phyloP scores from a whole-genome alignment of 2,329 filamentous ascomycete species.

The Stemphylium lycopersici region DNA sequence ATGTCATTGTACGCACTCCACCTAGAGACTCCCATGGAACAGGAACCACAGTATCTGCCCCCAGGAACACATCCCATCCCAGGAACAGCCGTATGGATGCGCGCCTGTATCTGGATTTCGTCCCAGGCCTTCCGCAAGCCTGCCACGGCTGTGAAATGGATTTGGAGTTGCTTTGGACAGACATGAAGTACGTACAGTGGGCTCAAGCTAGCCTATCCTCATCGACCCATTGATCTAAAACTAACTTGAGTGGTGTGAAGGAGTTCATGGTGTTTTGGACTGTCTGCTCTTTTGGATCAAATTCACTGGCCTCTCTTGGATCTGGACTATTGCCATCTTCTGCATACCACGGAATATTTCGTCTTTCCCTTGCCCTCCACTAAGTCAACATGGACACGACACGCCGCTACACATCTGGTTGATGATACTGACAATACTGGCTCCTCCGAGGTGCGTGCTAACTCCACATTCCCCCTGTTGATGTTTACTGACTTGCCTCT shows the following conservation, averaged over 20 bases:
- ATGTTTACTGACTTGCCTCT: constrained; percentile 18
- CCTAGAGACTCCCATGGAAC: neutral
- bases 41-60: neutral
- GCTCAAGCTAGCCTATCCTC: constrained; percentile 34
- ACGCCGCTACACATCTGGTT: neutral
- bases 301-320: constrained; percentile 4
- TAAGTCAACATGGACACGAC: neutral
- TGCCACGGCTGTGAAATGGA: constrained; percentile 11
- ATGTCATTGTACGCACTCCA: constrained; percentile 15
- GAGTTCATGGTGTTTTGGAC: constrained; percentile 21
- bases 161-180: constrained; percentile 27
- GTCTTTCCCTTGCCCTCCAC: too few species aligned
- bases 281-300: constrained; percentile 17
- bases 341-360: neutral
- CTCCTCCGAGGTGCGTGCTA: constrained; percentile 26
- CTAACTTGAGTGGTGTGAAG: constrained; percentile 43
- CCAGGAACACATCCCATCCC: neutral
- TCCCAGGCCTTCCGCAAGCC: constrained; percentile 7
- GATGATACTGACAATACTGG: neutral
- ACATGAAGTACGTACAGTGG: constrained; percentile 45
- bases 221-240: constrained; percentile 37
- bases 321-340: neutral
- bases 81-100: neutral
- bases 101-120: neutral
- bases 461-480: neutral